These are phyloP conservation scores for Camptophora hylomeconis DNA, from an alignment of 2,329 filamentous ascomycete genomes.

Conservation along the genomic window DNA sequence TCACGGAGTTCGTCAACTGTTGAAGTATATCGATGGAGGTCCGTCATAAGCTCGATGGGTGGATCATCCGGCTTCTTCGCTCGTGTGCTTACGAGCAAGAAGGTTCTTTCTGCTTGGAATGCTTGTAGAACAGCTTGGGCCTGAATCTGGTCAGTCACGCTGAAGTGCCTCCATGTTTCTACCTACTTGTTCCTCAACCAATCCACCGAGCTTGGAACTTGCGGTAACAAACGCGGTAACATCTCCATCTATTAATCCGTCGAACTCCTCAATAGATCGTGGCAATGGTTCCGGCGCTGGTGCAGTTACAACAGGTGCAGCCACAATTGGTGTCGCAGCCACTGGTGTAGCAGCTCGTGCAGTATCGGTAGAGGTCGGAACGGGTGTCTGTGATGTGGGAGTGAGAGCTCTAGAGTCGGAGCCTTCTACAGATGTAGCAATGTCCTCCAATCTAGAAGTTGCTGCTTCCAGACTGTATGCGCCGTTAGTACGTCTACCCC, in stretches of 20 bases:
- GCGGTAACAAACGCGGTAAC: constrained; percentile 66
- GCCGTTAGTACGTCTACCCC: constrained; percentile 17
- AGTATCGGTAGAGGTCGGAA: constrained; percentile 22
- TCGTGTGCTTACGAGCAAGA: constrained; percentile 77
- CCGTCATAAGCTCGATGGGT: constrained; percentile 64
- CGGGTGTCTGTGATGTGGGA: constrained; percentile 17
- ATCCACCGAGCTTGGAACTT: constrained; percentile 63
- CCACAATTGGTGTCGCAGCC: constrained; percentile 22
- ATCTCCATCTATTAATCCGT: constrained; percentile 59
- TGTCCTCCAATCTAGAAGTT: constrained; percentile 90
- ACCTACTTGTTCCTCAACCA: constrained; percentile 66
- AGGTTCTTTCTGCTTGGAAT: constrained; percentile 75
- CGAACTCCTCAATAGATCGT: constrained; percentile 75
- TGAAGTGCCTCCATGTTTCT: constrained; percentile 25
- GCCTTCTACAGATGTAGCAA: constrained; percentile 59
- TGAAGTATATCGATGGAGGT: constrained; percentile 71
- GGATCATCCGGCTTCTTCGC: constrained; percentile 80
- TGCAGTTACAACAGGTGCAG: constrained; percentile 31
- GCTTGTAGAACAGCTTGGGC: constrained; percentile 46
- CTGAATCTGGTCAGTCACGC: constrained; percentile 21
- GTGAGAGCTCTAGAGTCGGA: constrained; percentile 27
- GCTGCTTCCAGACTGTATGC: constrained; percentile 77
- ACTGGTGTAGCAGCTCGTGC: constrained; percentile 20
- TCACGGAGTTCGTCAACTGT: constrained; percentile 72
- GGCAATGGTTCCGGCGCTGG: constrained; percentile 51